These are phyloP conservation scores for Houttuynia cordata DNA, from an alignment of 164 flowering plant genomes.

Conservation along the genomic window DNA sequence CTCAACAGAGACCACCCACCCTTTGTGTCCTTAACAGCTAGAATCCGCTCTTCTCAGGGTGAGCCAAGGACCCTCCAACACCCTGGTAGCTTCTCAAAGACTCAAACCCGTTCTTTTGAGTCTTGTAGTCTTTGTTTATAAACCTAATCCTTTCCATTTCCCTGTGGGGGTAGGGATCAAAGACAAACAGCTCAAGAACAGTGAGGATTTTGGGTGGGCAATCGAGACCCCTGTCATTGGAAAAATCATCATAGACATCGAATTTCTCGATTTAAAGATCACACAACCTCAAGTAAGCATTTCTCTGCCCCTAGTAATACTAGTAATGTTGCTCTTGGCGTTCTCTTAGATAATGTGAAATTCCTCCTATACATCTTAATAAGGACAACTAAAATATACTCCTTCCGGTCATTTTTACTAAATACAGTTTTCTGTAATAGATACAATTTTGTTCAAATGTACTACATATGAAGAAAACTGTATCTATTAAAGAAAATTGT, in stretches of 20 bases:
- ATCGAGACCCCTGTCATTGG: slow-evolving; percentile 69
- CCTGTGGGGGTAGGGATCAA: slow-evolving; percentile 33
- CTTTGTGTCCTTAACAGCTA: slow-evolving; percentile 67
- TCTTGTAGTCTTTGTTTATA: neutral
- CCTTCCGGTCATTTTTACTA: too few species aligned
- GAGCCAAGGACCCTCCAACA: slow-evolving; percentile 51
- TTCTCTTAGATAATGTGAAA: too few species aligned
- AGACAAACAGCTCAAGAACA: slow-evolving; percentile 69
- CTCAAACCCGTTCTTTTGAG: too few species aligned
- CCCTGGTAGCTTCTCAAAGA: slow-evolving; percentile 52
- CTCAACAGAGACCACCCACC: slow-evolving; percentile 77
- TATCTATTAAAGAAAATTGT: too few species aligned
- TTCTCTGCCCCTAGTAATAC: neutral
- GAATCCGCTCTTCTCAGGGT: slow-evolving; percentile 52
- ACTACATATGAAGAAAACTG: too few species aligned
- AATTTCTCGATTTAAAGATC: slow-evolving; percentile 79
- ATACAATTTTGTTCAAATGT: too few species aligned
- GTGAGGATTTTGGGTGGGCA: slow-evolving; percentile 77
- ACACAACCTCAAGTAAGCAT: slow-evolving; percentile 39
- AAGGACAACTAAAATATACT: too few species aligned
- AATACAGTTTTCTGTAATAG: too few species aligned
- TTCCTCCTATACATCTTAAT: too few species aligned
- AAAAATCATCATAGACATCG: slow-evolving; percentile 77
- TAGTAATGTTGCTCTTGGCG: neutral
- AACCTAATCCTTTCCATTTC: neutral